These are phyloP conservation scores for Aureobasidium musti DNA, from an alignment of 2,329 filamentous ascomycete species.

Conservation along the genomic window DNA sequence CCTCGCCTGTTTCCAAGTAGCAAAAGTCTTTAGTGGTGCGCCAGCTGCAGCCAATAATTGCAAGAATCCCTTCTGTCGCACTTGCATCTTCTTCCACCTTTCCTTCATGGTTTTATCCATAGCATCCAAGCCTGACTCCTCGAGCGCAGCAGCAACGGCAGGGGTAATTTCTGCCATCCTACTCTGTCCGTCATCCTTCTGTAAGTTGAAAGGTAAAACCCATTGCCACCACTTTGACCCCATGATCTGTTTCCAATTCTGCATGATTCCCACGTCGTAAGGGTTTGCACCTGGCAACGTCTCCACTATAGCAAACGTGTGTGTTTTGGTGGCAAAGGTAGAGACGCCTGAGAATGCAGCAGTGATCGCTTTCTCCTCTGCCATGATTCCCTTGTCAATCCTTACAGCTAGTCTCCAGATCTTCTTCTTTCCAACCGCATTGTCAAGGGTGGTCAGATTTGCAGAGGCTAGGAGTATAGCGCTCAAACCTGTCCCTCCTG, in stretches of 20 bases:
- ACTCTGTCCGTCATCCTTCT: neutral
- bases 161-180: neutral
- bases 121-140: neutral
- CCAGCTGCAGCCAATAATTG: slow-evolving; percentile 1
- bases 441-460: neutral
- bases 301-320: neutral
- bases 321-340: neutral
- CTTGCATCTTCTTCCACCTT: neutral
- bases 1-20: neutral
- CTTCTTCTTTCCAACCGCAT: neutral
- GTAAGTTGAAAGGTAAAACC: neutral
- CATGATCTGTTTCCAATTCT: neutral
- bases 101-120: neutral
- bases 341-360: neutral
- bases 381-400: neutral
- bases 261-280: neutral
- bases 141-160: neutral
- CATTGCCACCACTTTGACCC: neutral
- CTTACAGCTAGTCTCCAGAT: neutral
- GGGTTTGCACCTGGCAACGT: neutral
- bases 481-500: neutral
- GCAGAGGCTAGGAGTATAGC: neutral
- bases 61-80: neutral
- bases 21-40: neutral
- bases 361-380: neutral